Conservation (phyloP, 208 protist species). For the Acanthamoeba royreba region DNA sequence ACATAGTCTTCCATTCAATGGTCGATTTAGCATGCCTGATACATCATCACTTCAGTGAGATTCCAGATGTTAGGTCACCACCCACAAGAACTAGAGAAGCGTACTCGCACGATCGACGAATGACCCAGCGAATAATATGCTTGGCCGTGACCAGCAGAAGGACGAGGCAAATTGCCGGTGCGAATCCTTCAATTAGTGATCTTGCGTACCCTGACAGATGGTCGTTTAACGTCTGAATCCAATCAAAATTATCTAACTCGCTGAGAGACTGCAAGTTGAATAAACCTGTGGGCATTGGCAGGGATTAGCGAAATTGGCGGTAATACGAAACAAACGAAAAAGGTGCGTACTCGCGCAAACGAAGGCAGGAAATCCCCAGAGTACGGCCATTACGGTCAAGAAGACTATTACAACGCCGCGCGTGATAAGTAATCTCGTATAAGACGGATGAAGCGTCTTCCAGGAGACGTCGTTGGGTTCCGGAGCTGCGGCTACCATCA, state of each 20-base stretch:
- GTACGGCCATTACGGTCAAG: not conserved
- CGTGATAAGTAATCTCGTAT: not conserved
- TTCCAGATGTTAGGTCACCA: too few species aligned
- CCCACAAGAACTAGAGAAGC: too few species aligned
- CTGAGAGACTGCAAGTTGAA: conserved; percentile 2
- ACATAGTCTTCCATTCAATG: conserved; percentile 19
- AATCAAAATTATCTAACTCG: not conserved
- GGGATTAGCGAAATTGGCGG: too few species aligned
- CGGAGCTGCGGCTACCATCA: not conserved
- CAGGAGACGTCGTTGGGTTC: conserved; percentile 26
- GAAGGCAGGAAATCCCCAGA: not conserved
- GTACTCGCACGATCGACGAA: not conserved
- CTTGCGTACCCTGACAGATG: not conserved
- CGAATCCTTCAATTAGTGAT: not conserved
- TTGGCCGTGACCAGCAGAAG: not conserved
- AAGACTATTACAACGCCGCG: not conserved
- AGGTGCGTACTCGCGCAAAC: not conserved
- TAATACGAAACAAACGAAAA: too few species aligned
- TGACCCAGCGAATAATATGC: not conserved
- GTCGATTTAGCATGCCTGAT: not conserved
- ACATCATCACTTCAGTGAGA: too few species aligned
- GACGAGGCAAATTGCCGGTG: not conserved
- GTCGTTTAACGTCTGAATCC: not conserved
- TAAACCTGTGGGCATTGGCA: too few species aligned
- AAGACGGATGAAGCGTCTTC: not conserved